Evolutionary conservation across 345 rosid genomes (phyloP).

Genomic region (Boechera retrofracta): DNA sequence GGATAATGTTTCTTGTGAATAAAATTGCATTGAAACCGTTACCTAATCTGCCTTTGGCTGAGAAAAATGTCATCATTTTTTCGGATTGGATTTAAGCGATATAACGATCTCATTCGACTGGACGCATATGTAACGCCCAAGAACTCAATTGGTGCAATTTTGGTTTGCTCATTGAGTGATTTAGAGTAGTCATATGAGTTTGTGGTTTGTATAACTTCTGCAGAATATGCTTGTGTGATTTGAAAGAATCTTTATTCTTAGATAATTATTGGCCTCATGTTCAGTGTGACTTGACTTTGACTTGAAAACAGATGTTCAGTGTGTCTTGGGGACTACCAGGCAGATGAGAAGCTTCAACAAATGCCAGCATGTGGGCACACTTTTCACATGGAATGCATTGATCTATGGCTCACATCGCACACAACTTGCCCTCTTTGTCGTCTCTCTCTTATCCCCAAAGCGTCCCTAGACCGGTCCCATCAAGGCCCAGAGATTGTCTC

Average conservation of each 20-base stretch:
- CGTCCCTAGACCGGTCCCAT: slow-evolving; percentile 9
- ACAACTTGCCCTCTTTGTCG: slow-evolving; percentile 89
- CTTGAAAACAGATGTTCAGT: slow-evolving; percentile 75
- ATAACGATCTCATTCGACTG: neutral
- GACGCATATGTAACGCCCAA: neutral
- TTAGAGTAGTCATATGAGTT: slow-evolving; percentile 3
- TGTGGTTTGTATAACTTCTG: slow-evolving; percentile 9
- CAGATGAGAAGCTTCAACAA: slow-evolving; percentile 80
- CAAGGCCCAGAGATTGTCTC: slow-evolving; percentile 9
- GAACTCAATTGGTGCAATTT: slow-evolving; percentile 8
- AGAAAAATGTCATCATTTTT: neutral
- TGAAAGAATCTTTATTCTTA: neutral
- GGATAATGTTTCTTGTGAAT: neutral
- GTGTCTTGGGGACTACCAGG: slow-evolving; percentile 80
- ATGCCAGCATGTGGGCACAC: slow-evolving; percentile 82
- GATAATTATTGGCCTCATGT: slow-evolving; percentile 18
- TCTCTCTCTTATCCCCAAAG: slow-evolving; percentile 56
- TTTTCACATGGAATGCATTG: slow-evolving; percentile 89
- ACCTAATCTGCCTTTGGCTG: neutral
- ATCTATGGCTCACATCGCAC: slow-evolving; percentile 75
- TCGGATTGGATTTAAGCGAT: neutral
- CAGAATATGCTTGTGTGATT: neutral
- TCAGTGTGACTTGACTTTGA: slow-evolving; percentile 35
- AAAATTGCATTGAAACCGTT: slow-evolving; percentile 4
- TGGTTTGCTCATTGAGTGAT: neutral